Conservation (phyloP, 2,329 filamentous ascomycete species). For the Dryadomyces quercus-mongolicae region DNA sequence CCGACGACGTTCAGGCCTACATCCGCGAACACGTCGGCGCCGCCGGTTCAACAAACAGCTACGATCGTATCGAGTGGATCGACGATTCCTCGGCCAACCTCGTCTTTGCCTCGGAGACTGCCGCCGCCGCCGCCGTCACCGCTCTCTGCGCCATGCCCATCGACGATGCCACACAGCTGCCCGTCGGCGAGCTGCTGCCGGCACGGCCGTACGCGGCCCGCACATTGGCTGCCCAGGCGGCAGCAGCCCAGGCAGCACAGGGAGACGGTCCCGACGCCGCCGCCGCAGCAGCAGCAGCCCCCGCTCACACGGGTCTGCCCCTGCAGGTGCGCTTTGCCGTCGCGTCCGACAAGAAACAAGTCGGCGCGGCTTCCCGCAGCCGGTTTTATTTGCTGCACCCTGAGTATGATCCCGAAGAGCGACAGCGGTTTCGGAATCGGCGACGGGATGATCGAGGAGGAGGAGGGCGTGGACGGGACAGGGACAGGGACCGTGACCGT, state of each 20-base stretch:
- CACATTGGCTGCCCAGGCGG: slow-evolving; percentile 47
- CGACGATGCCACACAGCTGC: slow-evolving; percentile 40
- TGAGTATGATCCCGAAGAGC: slow-evolving; percentile 72
- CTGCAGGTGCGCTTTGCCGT: slow-evolving; percentile 66
- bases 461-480: slow-evolving; percentile 27
- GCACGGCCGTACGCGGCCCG: slow-evolving; percentile 58
- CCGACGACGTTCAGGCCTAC: slow-evolving; percentile 67
- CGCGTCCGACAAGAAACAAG: slow-evolving; percentile 65
- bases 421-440: slow-evolving; percentile 23
- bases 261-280: no score
- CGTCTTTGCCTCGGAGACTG: slow-evolving; percentile 49
- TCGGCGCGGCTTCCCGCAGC: slow-evolving; percentile 67
- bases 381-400: slow-evolving; percentile 89
- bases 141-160: slow-evolving; percentile 40
- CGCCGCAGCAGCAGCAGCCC: no score
- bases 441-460: slow-evolving; percentile 38
- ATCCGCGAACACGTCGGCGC: slow-evolving; percentile 53
- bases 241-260: neutral
- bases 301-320: slow-evolving; percentile 26
- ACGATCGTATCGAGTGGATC: slow-evolving; percentile 77
- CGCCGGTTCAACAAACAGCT: slow-evolving; percentile 29
- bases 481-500: slow-evolving; percentile 15
- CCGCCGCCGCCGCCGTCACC: slow-evolving; percentile 41
- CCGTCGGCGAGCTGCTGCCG: slow-evolving; percentile 50
- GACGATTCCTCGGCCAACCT: slow-evolving; percentile 87